Base-by-base conservation (phyloP, 2,329 filamentous ascomycete species). In the Acrodontium crateriforme region DNA sequence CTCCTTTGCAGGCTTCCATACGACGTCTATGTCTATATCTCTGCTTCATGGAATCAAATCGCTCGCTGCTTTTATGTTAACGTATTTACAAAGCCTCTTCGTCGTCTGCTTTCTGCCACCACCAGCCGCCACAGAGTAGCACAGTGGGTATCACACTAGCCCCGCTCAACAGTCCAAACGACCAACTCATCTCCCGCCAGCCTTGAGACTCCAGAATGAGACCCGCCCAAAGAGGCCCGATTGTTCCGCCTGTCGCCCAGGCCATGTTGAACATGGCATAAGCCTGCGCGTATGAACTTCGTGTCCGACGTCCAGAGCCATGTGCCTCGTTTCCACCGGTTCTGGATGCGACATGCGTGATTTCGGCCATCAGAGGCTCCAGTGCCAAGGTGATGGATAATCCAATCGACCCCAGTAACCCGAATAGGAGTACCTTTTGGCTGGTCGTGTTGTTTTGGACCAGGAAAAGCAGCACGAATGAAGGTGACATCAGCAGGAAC, bases 201-300 rank as follows among this genome's bases (percentile, higher is more conserved):
- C 44, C 42, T 25, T 32, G 35, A 13, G 30, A 26, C 18, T 46
- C 35, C 13, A 41, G 35, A 10, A 47, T 32, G 23, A 45, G 16
- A 6, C 44, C 44, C 13, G 34, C 38, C 38, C 35, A 35, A 6
- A 47, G 9, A 9, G 44, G 45, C 6, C 45, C 44, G 7, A 44
- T 25, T 15, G 39, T 36, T 24, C 37, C 34, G 2, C 45, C 44
- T 9, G 31, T 29, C 5, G 36, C 34, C 42, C 41, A 48, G 2
- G 39, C 44, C 28, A 45, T 37, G 24, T 46, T 47, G 24, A 46
- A 46, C 12, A 43, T 30, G 9, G 37, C 68, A 43, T 74, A 74
- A 0, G 67, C 67, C 40, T 73, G 65, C 6, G 69, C 71, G 18
- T 44, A 44, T 8, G 36, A 37, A n/a, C n/a, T n/a, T n/a, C n/a